These are phyloP conservation scores for Fonsecaea pugnacius DNA, from an alignment of 2,329 filamentous ascomycete species.

Conservation along the genomic window DNA sequence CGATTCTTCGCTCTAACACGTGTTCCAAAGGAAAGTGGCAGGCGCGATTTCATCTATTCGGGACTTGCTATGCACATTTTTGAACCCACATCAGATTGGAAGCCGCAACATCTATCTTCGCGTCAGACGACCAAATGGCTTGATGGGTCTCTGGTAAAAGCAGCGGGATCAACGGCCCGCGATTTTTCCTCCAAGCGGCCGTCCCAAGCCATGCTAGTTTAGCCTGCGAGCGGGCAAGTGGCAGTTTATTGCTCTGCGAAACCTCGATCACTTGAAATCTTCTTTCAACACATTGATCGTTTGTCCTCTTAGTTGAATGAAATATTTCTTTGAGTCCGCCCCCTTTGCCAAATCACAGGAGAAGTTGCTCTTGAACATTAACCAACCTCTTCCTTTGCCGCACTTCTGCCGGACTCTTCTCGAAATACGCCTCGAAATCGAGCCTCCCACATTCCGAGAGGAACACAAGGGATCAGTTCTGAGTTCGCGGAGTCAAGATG, in stretches of 20 bases:
- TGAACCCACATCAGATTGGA: not conserved
- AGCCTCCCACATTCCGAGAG: not conserved
- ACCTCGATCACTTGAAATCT: not conserved
- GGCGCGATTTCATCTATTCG: not conserved
- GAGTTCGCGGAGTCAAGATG: constrained; percentile 26
- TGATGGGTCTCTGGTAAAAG: not conserved
- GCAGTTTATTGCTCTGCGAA: not conserved
- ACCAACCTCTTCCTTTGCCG: not conserved
- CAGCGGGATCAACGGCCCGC: not conserved
- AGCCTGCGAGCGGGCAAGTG: not conserved
- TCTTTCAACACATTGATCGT: not conserved
- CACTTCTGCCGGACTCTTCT: not conserved
- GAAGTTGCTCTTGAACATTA: not conserved
- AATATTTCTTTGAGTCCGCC: not conserved
- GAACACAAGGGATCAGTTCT: not conserved
- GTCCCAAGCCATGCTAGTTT: not conserved
- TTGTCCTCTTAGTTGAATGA: not conserved
- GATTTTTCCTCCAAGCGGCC: not conserved
- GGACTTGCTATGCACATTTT: not conserved
- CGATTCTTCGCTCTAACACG: not conserved
- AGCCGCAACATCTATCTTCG: not conserved
- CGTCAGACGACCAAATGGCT: too few species aligned
- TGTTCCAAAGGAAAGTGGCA: not conserved
- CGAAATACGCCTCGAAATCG: not conserved
- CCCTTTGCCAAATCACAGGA: not conserved